Base-by-base conservation (phyloP, 305 asterid species). In the Solanum hybrid region DNA sequence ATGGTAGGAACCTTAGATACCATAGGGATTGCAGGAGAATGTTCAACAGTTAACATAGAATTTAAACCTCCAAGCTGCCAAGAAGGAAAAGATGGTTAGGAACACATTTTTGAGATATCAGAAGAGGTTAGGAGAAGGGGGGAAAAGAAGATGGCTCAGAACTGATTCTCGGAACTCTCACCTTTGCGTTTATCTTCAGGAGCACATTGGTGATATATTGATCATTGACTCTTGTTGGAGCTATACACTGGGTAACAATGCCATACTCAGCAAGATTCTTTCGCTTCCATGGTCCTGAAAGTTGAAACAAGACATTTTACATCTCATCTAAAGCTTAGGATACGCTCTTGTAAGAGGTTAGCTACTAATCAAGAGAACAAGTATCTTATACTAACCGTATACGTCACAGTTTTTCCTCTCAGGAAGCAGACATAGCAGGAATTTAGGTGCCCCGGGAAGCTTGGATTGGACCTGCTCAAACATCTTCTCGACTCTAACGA, bases 111-210 rank as follows among this genome's bases (percentile, higher is more conserved):
- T 34, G 29, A 10, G 56, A 81, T 42, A 8, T 16, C 86, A 73
- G 7, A 73, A 42, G 69, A 35, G 20, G 51, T 73, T 11, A 82
- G 51, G 79, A 14, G 82, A 38, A 3, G 27, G 6, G 9, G 71
- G 4, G 9, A 81, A 7, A 16, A 42, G 10, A 16, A 27, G 26
- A 81, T 13, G 24, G n/a, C 27, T 37, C 60, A 26, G 66, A 87
- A 71, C 17, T 13, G 42, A 40, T 36, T 31, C 14, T 24, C 56
- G 5, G 26, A 66, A 46, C 10, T 51, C 94, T 75, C 87, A 95
- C 99, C 98, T 97, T 97, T 0, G 99, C 99, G 46, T 97, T 97
- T 80, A 96, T 96, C 94, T 97, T 97, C 38, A 97, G 93, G 64
- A 97, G 91, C 46, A 96, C 92, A 91, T 97, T 97, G 3, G 98